phyloP scores from a whole-genome alignment of 1,284 basidiomycete species.

The Butyriboletus pseudospeciosus region DNA sequence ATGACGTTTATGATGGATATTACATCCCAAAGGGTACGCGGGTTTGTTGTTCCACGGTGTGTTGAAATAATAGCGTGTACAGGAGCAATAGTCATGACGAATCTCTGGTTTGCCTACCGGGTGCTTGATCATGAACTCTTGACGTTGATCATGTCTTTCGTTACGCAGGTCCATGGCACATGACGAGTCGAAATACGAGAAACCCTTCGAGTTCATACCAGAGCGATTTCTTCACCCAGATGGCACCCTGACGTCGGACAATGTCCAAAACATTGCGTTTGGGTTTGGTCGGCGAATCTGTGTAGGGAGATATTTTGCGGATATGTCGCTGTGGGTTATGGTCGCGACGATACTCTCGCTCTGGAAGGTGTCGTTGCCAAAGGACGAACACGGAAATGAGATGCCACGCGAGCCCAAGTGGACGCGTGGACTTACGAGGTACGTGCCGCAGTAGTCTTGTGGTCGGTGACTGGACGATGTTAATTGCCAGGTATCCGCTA shows the following conservation, averaged over 20 bases:
- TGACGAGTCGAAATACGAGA: slow-evolving; percentile 10
- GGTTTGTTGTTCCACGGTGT: not conserved
- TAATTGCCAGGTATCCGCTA: slow-evolving; percentile 5
- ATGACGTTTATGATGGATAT: slow-evolving; percentile 19
- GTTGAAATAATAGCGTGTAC: not conserved
- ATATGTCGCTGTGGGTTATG: slow-evolving; percentile 10
- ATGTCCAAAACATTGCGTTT: slow-evolving; percentile 6
- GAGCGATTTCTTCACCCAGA: slow-evolving; percentile 17
- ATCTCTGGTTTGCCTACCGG: slow-evolving; percentile 11
- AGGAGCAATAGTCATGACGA: slow-evolving; percentile 10
- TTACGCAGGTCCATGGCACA: slow-evolving; percentile 15
- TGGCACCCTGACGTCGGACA: slow-evolving; percentile 15
- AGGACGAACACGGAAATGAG: slow-evolving; percentile 8
- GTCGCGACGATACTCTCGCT: slow-evolving; percentile 13
- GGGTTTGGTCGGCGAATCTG: slow-evolving; percentile 21
- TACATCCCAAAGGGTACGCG: slow-evolving; percentile 13
- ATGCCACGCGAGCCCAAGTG: slow-evolving; percentile 6
- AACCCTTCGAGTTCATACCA: slow-evolving; percentile 14
- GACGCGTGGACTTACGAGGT: slow-evolving; percentile 13
- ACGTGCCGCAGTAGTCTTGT: not conserved
- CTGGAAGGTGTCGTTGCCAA: slow-evolving; percentile 14
- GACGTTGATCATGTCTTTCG: not conserved
- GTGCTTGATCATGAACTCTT: not conserved
- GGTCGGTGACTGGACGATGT: not conserved
- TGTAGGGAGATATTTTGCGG: slow-evolving; percentile 13